Percentiles rank a stretch among this genome's conserved stretches.
These are phyloP conservation scores for Strobilomyces echinocephalus DNA, from an alignment of 768 basidiomycete genomes.

Conservation along the genomic window DNA sequence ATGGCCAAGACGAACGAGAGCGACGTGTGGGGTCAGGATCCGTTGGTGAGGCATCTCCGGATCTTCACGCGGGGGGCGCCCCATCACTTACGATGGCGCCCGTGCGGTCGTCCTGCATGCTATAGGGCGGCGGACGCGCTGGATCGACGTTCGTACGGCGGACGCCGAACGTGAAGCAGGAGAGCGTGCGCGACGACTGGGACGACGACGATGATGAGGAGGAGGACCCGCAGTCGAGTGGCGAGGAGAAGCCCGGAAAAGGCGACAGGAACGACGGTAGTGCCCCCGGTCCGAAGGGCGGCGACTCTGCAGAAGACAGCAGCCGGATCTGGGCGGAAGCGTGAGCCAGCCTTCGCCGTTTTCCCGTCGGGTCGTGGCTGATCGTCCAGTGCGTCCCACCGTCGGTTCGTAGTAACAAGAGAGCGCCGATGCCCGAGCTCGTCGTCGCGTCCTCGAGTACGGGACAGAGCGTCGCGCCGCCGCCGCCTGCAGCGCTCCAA, in stretches of 20 bases:
- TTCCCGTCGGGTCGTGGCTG: slow-evolving; percentile 7
- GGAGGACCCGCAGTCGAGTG: slow-evolving; percentile 61
- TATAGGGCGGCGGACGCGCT: neutral
- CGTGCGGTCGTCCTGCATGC: neutral
- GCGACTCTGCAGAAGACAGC: slow-evolving; percentile 28
- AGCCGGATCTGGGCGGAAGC: slow-evolving; percentile 66
- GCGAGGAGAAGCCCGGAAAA: slow-evolving; percentile 4
- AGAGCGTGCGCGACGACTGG: slow-evolving; percentile 49
- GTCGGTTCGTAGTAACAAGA: slow-evolving; percentile 45
- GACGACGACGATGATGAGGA: slow-evolving; percentile 44
- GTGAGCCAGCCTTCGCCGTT: slow-evolving; percentile 39
- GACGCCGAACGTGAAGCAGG: slow-evolving; percentile 1
- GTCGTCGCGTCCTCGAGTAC: slow-evolving; percentile 41
- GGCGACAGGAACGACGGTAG: neutral
- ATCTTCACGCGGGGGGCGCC: neutral
- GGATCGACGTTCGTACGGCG: slow-evolving; percentile 1
- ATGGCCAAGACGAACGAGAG: slow-evolving; percentile 14
- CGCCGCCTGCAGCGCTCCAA: slow-evolving; percentile 54
- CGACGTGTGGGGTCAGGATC: slow-evolving; percentile 18
- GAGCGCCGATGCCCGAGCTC: slow-evolving; percentile 64
- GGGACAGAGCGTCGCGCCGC: slow-evolving; percentile 39
- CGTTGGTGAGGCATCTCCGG: slow-evolving; percentile 7
- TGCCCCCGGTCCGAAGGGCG: neutral
- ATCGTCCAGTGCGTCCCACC: slow-evolving; percentile 7
- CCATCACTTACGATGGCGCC: slow-evolving; percentile 11